These are phyloP conservation scores for Antrodiella citrinella DNA, from an alignment of 768 basidiomycete species.

Conservation along the genomic window DNA sequence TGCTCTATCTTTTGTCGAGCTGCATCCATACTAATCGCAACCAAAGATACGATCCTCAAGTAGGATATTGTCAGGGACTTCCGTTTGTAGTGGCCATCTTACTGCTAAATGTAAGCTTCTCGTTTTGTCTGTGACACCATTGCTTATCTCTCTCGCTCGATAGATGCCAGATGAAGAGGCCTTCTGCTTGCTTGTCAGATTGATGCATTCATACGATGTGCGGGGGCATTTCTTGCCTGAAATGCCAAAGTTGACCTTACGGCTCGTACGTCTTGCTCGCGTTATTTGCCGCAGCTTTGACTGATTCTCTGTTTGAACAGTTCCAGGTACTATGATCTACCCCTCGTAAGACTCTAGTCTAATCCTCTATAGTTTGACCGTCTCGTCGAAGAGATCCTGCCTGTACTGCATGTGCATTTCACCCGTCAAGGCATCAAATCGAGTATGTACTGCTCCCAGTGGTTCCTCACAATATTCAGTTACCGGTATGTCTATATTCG, in stretches of 20 bases:
- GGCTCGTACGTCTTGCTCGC: constrained; percentile 63
- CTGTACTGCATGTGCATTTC: constrained; percentile 90
- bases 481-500: constrained; percentile 51
- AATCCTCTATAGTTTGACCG: constrained; percentile 71
- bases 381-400: constrained; percentile 84
- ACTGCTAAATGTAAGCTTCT: constrained; percentile 64
- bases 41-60: constrained; percentile 76
- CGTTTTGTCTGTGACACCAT: neutral
- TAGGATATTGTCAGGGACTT: constrained; percentile 96
- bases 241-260: constrained; percentile 94
- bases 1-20: constrained; percentile 19
- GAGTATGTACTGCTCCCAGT: constrained; percentile 97
- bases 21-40: neutral
- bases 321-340: constrained; percentile 43
- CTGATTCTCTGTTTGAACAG: no score
- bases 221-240: constrained; percentile 97
- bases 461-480: constrained; percentile 97
- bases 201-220: constrained; percentile 96
- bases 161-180: constrained; percentile 99
- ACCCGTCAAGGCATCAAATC: constrained; percentile 91
- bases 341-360: neutral
- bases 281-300: no score
- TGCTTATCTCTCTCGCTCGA: neutral
- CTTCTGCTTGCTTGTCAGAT: constrained; percentile 86
- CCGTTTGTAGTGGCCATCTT: constrained; percentile 95